Base-by-base conservation (phyloP, 495 filamentous ascomycete species). In the Xanthoparmelia taractica region DNA sequence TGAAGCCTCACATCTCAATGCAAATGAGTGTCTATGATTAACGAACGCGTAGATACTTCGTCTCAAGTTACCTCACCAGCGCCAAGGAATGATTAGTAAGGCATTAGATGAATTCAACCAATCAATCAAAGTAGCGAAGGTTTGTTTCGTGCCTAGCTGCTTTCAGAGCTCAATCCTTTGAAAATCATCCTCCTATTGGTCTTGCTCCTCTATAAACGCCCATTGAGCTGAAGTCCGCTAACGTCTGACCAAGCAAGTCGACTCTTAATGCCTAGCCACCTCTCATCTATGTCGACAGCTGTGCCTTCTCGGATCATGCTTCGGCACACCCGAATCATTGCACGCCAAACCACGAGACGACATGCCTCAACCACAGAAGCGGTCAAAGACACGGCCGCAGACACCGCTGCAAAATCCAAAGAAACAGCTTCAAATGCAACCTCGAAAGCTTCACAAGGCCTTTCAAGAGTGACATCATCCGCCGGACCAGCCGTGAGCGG, bases 391-490 rank as follows among this genome's bases (percentile, higher is more conserved):
- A 70, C 78, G 34, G 79, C 83, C 38, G 72, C 80, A 60, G 71
- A 80, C 29, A 70, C 78, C 33, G 79, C 83, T 37, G 72, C 80
- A 50, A 87, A 91, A 79, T 86, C 88, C 57, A 79, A 84, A 66
- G 79, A 87, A 65, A 75, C 80, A 65, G 83, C 86, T 34, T 81
- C 85, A 55, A 78, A 87, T 58, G 80, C 80, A 73, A 77, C 85
- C 47, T 83, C 85, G 65, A 92, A 93, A 82, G 91, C 93, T 59
- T 80, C 84, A 64, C 81, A 96, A 78, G 91, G 92, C 68, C 85
- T 96, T 33, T 91, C 90, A 69, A 85, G 85, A 69, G 93, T 94
- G 68, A 79, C 87, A 64, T 84, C 89, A 57, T 83, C 87, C 43
- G 91, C 92, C 71, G 90, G 91, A 38, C 85, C 88, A 65, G 89